Conservation (phyloP, 2,329 filamentous ascomycete species). For the Fusarium armeniacum region DNA sequence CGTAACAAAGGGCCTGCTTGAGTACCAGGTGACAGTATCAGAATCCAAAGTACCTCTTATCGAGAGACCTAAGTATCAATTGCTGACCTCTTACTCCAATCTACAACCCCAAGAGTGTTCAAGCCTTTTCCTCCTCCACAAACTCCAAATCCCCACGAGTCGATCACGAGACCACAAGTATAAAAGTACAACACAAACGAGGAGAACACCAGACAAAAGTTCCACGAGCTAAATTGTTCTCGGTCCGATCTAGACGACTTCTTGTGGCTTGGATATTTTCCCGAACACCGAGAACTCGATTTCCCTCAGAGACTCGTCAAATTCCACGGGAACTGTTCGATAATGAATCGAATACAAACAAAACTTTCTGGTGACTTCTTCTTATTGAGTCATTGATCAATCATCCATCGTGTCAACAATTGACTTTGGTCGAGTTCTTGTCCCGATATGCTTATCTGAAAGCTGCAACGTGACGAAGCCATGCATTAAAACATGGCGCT, state of each 20-base stretch:
- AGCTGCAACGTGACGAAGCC: neutral
- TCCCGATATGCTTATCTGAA: neutral
- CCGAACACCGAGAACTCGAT: neutral
- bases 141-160: neutral
- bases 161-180: neutral
- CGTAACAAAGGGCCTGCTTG: neutral
- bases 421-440: neutral
- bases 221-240: neutral
- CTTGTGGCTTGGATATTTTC: neutral
- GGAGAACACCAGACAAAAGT: neutral
- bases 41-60: neutral
- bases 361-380: neutral
- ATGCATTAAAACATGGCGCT: neutral
- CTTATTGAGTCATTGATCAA: neutral
- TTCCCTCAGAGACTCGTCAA: neutral
- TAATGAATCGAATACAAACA: neutral
- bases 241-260: slow-evolving; percentile 17
- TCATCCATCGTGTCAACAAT: neutral
- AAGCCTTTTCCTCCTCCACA: neutral
- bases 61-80: neutral
- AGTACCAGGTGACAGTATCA: neutral
- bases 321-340: neutral
- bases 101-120: too few species aligned
- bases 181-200: neutral
- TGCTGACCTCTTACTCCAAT: neutral